These are phyloP conservation scores for Chlorella ohadii DNA, from an alignment of 139 green algal genomes.

Conservation along the genomic window DNA sequence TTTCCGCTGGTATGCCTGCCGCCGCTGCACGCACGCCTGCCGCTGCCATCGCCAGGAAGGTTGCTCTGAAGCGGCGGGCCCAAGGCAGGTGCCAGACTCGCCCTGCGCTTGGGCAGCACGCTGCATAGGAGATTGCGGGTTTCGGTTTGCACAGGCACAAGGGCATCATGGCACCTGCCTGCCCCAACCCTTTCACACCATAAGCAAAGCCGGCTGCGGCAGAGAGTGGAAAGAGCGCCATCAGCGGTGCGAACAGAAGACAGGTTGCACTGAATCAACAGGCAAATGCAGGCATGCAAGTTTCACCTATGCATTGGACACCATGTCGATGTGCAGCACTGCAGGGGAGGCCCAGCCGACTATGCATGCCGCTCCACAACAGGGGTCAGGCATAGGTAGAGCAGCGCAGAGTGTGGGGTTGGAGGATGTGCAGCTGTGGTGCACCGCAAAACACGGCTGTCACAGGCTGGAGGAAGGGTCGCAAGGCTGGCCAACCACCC, in stretches of 20 bases:
- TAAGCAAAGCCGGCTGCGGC: slow-evolving; percentile 73
- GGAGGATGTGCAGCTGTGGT: too few species aligned
- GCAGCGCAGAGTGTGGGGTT: background rate
- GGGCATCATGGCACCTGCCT: too few species aligned
- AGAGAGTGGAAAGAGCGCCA: slow-evolving; percentile 48
- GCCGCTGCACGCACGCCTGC: background rate
- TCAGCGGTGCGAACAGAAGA: slow-evolving; percentile 11
- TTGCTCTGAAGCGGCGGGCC: slow-evolving; percentile 43
- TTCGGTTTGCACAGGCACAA: too few species aligned
- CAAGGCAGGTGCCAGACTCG: slow-evolving; percentile 23
- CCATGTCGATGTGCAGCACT: slow-evolving; percentile 39
- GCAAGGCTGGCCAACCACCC: background rate
- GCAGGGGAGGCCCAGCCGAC: slow-evolving; percentile 41
- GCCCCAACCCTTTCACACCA: background rate
- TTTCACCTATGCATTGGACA: slow-evolving; percentile 32
- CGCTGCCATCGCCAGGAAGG: slow-evolving; percentile 42
- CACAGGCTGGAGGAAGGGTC: too few species aligned
- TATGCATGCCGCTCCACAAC: background rate
- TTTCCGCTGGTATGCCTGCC: background rate
- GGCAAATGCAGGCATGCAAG: too few species aligned
- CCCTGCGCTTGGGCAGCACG: background rate
- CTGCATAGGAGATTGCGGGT: background rate
- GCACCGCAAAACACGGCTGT: too few species aligned
- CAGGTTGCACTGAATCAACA: too few species aligned
- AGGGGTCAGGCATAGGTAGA: slow-evolving; percentile 31